Evolutionary conservation across 2,329 filamentous ascomycete species (phyloP), one percentile per base, ranked within the genome.

Genomic region (Pleoardoris graminearum): DNA sequence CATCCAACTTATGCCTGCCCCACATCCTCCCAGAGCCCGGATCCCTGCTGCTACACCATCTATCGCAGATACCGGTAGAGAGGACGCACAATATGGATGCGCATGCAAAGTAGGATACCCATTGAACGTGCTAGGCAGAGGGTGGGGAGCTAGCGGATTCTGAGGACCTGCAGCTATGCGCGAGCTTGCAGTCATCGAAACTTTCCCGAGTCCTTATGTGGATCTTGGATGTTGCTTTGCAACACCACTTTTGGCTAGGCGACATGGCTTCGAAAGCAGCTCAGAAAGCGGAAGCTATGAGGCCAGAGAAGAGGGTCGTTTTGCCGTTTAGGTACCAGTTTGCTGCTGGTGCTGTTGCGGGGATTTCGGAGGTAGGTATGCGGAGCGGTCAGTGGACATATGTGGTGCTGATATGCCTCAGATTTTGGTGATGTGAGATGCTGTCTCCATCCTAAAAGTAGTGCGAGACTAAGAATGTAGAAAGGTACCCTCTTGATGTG

Each of bases 401-500:
- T n/a, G 4, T n/a, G 6, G 14, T 27, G 17, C 48, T 51, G 17
- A 51, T 39, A 32, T 3, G 1, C 2, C 17, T 25, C 17, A 51
- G 48, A 51, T 51, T 2, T 54, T 32, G 54, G 60, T 22, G 60
- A 58, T 27, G 55, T 60, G 30, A 57, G 59, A 32, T 47, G 54
- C 23, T 52, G 41, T 29, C 3, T n/a, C 12, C n/a, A 3, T n/a
- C 8, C 23, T 22, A 7, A n/a, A 32, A 6, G 1, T 17, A 7
- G 6, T 37, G 49, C 8, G 7, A n/a, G 14, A 41, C 63, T 69
- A 59, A 69, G 57, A 58, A 21, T 48, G 60, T 60, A 65, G 60
- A 51, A 58, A 69, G 66, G 66, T 69, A 69, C 48, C 66, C 66
- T 5, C 63, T 69, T 43, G 66, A 69, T 52, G 65, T 69, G 12